Evolutionary conservation across 2,329 filamentous ascomycete genomes (phyloP), one percentile per base, ranked within the genome.

Genomic region (Periglandula ipomoeae): DNA sequence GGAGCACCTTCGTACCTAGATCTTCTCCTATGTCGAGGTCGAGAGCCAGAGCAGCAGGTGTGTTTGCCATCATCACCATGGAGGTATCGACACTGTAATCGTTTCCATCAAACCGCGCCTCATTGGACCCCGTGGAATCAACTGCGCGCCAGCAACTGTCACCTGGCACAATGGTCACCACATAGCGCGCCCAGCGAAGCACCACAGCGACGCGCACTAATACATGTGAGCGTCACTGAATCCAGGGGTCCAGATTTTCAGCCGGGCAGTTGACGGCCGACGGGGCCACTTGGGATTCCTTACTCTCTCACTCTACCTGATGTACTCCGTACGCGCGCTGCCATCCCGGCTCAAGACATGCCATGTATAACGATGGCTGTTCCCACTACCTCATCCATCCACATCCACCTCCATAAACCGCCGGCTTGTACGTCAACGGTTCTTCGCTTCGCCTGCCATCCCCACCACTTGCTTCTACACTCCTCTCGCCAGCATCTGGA

Each of bases 301-400:
- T 34, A n/a, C 8, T 11, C 39, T 20, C 13, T 42, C 6, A 10
- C 30, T 32, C 6, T 30, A 13, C 7, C 27, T 32, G 10, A 32
- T 27, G 26, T 11, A 27, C 11, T 5, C 26, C 26, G 11, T 27
- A 11, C 26, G 11, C 22, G 17, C 42, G 6, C 19, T 10, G n/a
- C 42, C n/a, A 20, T 20, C 19, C 35, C 10, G 19, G 35, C 1
- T 42, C 39, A 13, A 37, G 22, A 15, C 34, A 38, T 9, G 6
- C 26, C 27, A 37, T 46, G 38, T 40, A 50, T 50, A 43, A 50
- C 48, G 48, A 50, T 42, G 48, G 9, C 19, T 27, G 22, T 23
- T 35, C n/a, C 35, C 35, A 37, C 17, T 35, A 15, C 34, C 10
- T 42, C 20, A 27, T 10, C 43, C 22, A 34, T 20, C 35, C 39